Conservation (phyloP, 352 stramenopile species). For the Globisporangium heterothallicum region DNA sequence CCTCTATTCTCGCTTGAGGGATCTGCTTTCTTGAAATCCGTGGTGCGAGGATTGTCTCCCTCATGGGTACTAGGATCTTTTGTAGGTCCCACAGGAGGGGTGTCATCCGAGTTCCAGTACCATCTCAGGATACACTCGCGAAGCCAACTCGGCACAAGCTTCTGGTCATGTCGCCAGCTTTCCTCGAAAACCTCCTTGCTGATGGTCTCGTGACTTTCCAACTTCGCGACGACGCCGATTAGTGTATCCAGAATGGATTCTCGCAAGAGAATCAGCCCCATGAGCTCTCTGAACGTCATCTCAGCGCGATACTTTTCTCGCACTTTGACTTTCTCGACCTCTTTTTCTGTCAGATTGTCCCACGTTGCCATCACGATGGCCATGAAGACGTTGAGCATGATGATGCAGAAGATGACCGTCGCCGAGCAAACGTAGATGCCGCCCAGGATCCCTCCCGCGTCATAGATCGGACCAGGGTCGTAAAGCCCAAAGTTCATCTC, state of each 20-base stretch:
- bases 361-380: slow-evolving; percentile 74
- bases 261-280: slow-evolving; percentile 33
- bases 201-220: slow-evolving; percentile 33
- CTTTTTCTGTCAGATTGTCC: slow-evolving; percentile 49
- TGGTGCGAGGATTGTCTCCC: no score
- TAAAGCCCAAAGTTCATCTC: slow-evolving; percentile 75
- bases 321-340: slow-evolving; percentile 39
- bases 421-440: slow-evolving; percentile 65
- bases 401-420: slow-evolving; percentile 66
- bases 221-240: slow-evolving; percentile 33
- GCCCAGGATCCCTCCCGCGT: slow-evolving; percentile 45
- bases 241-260: slow-evolving; percentile 49
- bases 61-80: no score
- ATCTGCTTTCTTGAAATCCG: neutral
- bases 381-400: slow-evolving; percentile 82
- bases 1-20: neutral
- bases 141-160: neutral
- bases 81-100: neutral
- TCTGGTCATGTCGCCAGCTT: slow-evolving; percentile 14
- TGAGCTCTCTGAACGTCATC: slow-evolving; percentile 31
- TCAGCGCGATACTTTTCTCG: slow-evolving; percentile 34
- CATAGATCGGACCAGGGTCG: slow-evolving; percentile 62
- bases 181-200: slow-evolving; percentile 33
- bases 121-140: slow-evolving; percentile 4
- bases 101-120: slow-evolving; percentile 14